Conservation (phyloP, 2,329 filamentous ascomycete genomes). For the Lomentospora prolificans region DNA sequence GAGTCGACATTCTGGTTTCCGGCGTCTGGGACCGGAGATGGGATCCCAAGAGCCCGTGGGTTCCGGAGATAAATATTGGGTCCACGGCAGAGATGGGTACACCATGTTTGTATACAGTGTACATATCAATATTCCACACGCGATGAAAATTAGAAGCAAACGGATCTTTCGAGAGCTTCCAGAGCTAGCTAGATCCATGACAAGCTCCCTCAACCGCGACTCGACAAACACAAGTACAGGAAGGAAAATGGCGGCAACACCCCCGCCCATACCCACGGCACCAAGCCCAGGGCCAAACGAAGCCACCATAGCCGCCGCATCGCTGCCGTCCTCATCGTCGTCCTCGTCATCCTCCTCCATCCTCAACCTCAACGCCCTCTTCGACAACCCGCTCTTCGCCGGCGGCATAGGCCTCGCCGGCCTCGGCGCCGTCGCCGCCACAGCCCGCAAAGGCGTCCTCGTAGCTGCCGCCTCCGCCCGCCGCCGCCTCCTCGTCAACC, state of each 20-base stretch:
- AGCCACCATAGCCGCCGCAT: neutral
- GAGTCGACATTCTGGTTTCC: too few species aligned
- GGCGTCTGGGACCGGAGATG: too few species aligned
- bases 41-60: too few species aligned
- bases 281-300: neutral
- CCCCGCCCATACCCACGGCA: neutral
- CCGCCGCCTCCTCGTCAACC: conserved; percentile 80
- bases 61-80: too few species aligned
- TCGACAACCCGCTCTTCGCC: conserved; percentile 54
- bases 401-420: conserved; percentile 85
- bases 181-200: too few species aligned
- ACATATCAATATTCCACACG: too few species aligned
- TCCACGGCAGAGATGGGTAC: too few species aligned
- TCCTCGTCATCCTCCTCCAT: conserved; percentile 17
- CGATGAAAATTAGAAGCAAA: too few species aligned
- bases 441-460: conserved; percentile 69
- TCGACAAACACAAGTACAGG: neutral
- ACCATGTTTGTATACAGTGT: too few species aligned
- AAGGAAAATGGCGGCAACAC: neutral
- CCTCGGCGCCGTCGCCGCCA: conserved; percentile 69
- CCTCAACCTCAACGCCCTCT: conserved; percentile 46
- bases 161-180: too few species aligned
- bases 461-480: conserved; percentile 65
- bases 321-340: conserved; percentile 16
- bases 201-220: neutral